Conservation (phyloP, 1,284 basidiomycete genomes). For the Caloboletus inedulis region DNA sequence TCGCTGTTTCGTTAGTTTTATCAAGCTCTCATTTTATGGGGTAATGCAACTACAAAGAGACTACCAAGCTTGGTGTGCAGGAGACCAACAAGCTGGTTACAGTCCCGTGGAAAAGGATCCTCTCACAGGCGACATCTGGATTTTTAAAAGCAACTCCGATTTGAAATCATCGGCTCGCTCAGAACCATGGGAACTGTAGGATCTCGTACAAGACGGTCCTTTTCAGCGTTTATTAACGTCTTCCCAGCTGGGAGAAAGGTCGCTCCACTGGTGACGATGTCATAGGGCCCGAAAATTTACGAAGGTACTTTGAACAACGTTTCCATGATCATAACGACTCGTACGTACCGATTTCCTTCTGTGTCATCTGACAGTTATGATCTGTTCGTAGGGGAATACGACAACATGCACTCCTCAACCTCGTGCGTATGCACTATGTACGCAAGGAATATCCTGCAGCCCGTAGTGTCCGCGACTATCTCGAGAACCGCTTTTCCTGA, state of each 20-base stretch:
- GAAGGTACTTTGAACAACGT: constrained; percentile 77
- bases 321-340: constrained; percentile 77
- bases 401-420: constrained; percentile 71
- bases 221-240: neutral
- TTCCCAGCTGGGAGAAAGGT: constrained; percentile 62
- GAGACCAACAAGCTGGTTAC: constrained; percentile 47
- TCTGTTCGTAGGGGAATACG: constrained; percentile 56
- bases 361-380: neutral
- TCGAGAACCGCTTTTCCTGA: neutral
- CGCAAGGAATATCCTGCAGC: constrained; percentile 64
- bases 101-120: constrained; percentile 52
- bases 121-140: constrained; percentile 54
- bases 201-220: neutral
- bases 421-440: constrained; percentile 74
- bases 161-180: constrained; percentile 61
- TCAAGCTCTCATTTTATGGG: constrained; percentile 71
- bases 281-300: constrained; percentile 62
- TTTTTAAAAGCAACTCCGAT: constrained; percentile 66
- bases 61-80: constrained; percentile 60
- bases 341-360: constrained; percentile 40
- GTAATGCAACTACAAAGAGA: constrained; percentile 59
- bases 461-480: constrained; percentile 47
- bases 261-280: constrained; percentile 63
- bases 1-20: constrained; percentile 66
- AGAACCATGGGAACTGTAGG: constrained; percentile 60